Evolutionary conservation across 2,329 filamentous ascomycete species (phyloP).

Genomic region (Mycosphaerelloides madeirae): DNA sequence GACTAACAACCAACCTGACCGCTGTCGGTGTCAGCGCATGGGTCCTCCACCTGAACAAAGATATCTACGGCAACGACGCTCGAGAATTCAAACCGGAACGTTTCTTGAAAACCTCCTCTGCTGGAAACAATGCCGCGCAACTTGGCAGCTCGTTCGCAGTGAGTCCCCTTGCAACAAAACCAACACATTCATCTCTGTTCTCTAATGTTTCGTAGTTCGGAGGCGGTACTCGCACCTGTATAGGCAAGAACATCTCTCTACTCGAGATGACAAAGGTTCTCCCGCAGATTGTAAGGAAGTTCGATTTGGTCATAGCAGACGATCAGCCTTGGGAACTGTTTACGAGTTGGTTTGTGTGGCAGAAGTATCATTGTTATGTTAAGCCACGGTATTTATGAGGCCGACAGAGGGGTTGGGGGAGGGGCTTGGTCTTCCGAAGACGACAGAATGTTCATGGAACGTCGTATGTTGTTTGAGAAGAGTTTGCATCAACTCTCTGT

Average conservation of each 20-base stretch:
- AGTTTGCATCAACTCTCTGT: too few species aligned
- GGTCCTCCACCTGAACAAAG: conserved; percentile 37
- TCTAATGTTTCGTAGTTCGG: conserved; percentile 26
- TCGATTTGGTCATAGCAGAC: conserved; percentile 9
- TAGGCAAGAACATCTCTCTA: conserved; percentile 29
- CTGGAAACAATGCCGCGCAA: neutral
- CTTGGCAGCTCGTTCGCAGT: conserved; percentile 6
- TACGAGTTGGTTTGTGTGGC: conserved; percentile 9
- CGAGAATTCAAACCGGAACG: conserved; percentile 43
- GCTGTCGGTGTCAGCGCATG: conserved; percentile 11
- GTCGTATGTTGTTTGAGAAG: too few species aligned
- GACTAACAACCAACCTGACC: too few species aligned
- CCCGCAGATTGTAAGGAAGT: conserved; percentile 25
- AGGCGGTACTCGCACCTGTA: conserved; percentile 32
- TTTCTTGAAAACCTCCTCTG: conserved; percentile 30
- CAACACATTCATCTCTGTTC: neutral
- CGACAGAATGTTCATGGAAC: too few species aligned
- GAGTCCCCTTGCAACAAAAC: neutral
- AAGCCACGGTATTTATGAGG: too few species aligned
- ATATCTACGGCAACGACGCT: conserved; percentile 42
- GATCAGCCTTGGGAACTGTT: conserved; percentile 5
- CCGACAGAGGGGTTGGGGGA: too few species aligned
- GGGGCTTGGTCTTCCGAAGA: too few species aligned
- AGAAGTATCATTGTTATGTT: conserved; percentile 7
- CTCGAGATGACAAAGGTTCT: conserved; percentile 29